phyloP scores from a whole-genome alignment of 2,329 filamentous ascomycete genomes.

The Penicillium nordicum region DNA sequence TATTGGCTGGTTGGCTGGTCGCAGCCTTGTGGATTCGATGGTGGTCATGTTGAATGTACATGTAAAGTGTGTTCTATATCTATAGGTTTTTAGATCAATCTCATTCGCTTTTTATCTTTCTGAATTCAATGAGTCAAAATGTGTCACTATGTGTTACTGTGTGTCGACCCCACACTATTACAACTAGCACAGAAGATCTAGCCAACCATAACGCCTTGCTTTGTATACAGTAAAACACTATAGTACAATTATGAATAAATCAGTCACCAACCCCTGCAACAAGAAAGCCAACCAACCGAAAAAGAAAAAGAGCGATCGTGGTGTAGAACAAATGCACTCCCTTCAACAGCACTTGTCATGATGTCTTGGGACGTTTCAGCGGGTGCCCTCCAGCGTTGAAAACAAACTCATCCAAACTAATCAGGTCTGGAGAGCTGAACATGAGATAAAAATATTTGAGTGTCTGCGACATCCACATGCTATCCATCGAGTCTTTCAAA shows the following conservation, averaged over 20 bases:
- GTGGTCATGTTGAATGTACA: neutral
- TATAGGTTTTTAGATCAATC: neutral
- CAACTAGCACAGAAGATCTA: neutral
- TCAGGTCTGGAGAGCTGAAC: constrained; percentile 64
- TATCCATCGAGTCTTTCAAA: constrained; percentile 69
- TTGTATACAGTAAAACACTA: neutral
- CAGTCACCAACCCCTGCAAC: neutral
- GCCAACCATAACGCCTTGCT: neutral
- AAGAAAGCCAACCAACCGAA: too few relatives aligned
- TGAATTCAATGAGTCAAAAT: neutral
- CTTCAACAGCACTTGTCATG: neutral
- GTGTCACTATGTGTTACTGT: neutral
- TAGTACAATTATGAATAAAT: neutral
- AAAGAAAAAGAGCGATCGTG: neutral
- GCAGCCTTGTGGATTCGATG: constrained; percentile 1
- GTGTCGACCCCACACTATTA: neutral
- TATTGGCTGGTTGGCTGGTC: neutral
- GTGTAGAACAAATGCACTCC: neutral
- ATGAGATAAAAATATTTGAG: constrained; percentile 89
- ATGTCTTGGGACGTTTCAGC: constrained; percentile 28
- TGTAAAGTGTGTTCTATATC: neutral
- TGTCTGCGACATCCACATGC: constrained; percentile 87
- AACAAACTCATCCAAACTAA: constrained; percentile 59
- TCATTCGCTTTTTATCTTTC: neutral
- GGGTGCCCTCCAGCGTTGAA: constrained; percentile 55